Conservation (phyloP, 257 asterid species). For the Przewalskia tangutica region DNA sequence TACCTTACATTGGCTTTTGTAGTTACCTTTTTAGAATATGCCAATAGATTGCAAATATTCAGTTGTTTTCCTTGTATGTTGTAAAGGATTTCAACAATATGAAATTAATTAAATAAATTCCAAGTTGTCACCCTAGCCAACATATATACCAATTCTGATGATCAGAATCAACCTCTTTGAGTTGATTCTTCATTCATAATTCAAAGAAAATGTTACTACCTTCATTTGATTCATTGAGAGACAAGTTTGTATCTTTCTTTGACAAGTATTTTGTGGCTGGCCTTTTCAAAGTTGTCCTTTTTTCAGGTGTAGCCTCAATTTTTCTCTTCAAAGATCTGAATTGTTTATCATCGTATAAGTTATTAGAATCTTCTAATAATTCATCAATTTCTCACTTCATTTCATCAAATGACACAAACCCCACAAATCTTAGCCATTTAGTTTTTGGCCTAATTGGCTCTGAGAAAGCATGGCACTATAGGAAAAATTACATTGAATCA, state of each 20-base stretch:
- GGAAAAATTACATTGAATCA: slow-evolving; percentile 39
- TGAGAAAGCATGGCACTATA: slow-evolving; percentile 29
- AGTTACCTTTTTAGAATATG: background rate
- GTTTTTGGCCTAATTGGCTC: slow-evolving; percentile 53
- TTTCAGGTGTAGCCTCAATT: background rate
- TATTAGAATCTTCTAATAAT: no score
- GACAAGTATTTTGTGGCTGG: background rate
- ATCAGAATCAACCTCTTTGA: background rate
- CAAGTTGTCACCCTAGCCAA: background rate
- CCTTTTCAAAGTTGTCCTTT: background rate
- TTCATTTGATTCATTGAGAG: background rate
- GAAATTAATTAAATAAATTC: background rate
- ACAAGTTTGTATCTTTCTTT: background rate
- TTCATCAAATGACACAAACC: background rate
- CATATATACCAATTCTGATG: background rate
- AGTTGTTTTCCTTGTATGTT: background rate
- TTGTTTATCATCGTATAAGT: background rate
- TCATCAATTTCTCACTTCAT: background rate
- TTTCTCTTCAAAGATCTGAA: background rate
- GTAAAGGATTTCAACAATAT: background rate
- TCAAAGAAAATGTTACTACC: background rate
- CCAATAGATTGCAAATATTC: background rate
- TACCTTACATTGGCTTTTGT: background rate
- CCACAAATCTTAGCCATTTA: slow-evolving; percentile 41
- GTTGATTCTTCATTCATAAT: background rate